Evolutionary conservation across 1,139 yeast genomes (phyloP), one percentile per base, ranked within the genome.

Genomic region (Candida glucosophila): DNA sequence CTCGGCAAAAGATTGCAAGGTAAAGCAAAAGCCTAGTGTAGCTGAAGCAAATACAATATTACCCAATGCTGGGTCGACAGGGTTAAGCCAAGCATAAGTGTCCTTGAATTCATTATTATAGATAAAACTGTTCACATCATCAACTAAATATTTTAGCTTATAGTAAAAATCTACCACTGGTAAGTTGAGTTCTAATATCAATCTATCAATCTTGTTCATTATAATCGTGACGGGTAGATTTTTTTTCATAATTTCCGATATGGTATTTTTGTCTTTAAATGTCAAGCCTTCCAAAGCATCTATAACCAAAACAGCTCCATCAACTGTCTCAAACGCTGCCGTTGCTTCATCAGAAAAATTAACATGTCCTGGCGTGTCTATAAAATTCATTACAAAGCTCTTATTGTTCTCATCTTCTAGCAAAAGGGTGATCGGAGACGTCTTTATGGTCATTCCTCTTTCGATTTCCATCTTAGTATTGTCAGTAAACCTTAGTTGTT

Each of bases 311-410:
- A 78, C 56, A 0, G 70, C 72, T 2, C 79, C 75, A 36, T 90
- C 97, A 0, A 69, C 69, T 2, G 75, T 59, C 16, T 72, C 50
- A 12, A 77, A 48, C 0, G 80, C 69, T 1, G 73, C 65, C 0
- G 73, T 62, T 3, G 73, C 57, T 41, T 90, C 97, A 43, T 83
- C 95, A 17, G 65, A 52, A 44, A 90, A 90, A 41, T 85, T 78
- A 2, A 72, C 68, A 51, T 90, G 97, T 0, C 99, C 99, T 0
- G 99, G 99, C 0, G 95, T 65, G 42, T 92, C 98, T 1, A 85
- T 36, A 3, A 86, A 39, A 40, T 80, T 83, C 15, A 78, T 42
- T 1, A 73, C 67, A 19, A 56, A 55, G 0, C 94, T 77, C 35
- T 66, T 72, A 2, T 67, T 75, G 12, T 57, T 59, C 15, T 69